Percentiles rank a stretch among this genome's conserved stretches.
These are phyloP conservation scores for Phaffia australis DNA, from an alignment of 768 basidiomycete species.

Conservation along the genomic window DNA sequence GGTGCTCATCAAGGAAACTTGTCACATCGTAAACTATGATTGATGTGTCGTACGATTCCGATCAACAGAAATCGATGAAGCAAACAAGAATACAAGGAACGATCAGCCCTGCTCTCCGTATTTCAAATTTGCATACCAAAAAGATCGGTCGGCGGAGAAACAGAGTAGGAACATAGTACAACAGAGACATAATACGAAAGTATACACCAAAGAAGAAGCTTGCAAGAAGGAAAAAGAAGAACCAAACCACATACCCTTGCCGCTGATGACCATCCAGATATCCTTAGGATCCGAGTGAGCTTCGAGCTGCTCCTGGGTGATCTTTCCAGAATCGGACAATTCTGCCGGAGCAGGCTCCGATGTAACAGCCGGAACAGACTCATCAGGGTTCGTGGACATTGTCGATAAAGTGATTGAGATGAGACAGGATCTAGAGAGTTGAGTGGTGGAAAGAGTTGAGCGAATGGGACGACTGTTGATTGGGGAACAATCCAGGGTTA, in stretches of 20 bases:
- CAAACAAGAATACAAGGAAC: neutral
- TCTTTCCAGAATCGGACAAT: conserved; percentile 1
- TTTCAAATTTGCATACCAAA: too few relatives aligned
- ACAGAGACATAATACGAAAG: neutral
- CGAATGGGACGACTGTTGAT: too few relatives aligned
- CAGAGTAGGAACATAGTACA: neutral
- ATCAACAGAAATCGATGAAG: neutral
- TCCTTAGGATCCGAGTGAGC: conserved; percentile 20
- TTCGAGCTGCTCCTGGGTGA: conserved; percentile 24
- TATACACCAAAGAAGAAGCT: neutral
- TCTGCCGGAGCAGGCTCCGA: conserved; percentile 6
- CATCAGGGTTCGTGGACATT: conserved; percentile 23
- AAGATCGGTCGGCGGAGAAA: neutral
- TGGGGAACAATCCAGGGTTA: too few relatives aligned
- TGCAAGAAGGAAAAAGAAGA: neutral
- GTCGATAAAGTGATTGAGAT: neutral
- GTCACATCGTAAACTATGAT: conserved; percentile 23
- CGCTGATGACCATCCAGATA: conserved; percentile 23
- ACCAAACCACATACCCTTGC: conserved; percentile 13
- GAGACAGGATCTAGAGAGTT: neutral
- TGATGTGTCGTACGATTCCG: too few relatives aligned
- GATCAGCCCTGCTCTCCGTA: neutral
- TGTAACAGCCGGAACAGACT: conserved; percentile 17
- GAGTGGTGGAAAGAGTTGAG: neutral
- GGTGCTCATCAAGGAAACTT: conserved; percentile 25